Conservation (phyloP, 495 filamentous ascomycete genomes). For the Xylaria venustula region DNA sequence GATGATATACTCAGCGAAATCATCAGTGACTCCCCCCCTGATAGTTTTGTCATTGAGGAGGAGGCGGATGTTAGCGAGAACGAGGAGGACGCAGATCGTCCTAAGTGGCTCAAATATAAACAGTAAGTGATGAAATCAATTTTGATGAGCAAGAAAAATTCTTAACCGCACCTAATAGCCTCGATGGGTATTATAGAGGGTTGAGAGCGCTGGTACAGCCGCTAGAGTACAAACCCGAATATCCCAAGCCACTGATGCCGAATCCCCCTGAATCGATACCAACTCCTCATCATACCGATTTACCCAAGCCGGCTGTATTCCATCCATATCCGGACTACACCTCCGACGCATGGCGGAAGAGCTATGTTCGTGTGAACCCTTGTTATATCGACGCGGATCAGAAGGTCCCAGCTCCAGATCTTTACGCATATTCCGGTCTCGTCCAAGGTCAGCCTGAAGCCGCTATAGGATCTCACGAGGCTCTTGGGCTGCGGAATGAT, state of each 20-base stretch:
- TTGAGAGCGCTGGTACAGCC: slow-evolving; percentile 65
- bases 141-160: not conserved
- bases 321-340: slow-evolving; percentile 67
- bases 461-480: slow-evolving; percentile 73
- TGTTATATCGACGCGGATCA: slow-evolving; percentile 73
- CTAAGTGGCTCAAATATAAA: slow-evolving; percentile 40
- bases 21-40: not conserved
- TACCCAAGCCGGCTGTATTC: slow-evolving; percentile 59
- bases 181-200: slow-evolving; percentile 80
- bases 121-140: slow-evolving; percentile 34
- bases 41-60: not conserved
- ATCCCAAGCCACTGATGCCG: slow-evolving; percentile 52
- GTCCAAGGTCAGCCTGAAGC: slow-evolving; percentile 78
- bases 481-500: slow-evolving; percentile 76
- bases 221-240: slow-evolving; percentile 68
- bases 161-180: slow-evolving; percentile 27
- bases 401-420: slow-evolving; percentile 57
- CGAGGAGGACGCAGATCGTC: slow-evolving; percentile 18
- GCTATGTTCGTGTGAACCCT: slow-evolving; percentile 62
- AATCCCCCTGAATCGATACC: slow-evolving; percentile 26
- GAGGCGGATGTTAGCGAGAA: slow-evolving; percentile 18
- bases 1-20: not conserved
- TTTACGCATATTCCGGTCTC: slow-evolving; percentile 71
- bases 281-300: slow-evolving; percentile 32
- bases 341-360: slow-evolving; percentile 55